A percentile compares a stretch with the other conserved stretches of the same genome.
Evolutionary conservation across 495 filamentous ascomycete species (phyloP).

Genomic region (Neurospora pannonica): DNA sequence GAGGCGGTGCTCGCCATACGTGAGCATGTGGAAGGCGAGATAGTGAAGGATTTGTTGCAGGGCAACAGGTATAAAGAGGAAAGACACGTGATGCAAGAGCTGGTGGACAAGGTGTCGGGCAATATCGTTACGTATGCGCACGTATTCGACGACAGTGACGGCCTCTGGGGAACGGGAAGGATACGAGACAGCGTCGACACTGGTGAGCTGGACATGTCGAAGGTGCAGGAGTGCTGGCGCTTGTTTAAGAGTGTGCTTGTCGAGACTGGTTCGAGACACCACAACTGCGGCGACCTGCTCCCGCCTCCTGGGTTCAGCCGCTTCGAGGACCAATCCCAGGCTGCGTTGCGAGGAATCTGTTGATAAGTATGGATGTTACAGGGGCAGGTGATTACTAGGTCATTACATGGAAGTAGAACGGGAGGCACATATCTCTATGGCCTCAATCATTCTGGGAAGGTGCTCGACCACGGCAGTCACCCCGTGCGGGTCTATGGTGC

Average conservation of each 20-base stretch:
- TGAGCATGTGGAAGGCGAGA: neutral
- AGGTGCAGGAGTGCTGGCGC: neutral
- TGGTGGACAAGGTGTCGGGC: neutral
- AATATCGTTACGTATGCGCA: accelerated
- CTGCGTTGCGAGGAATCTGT: neutral
- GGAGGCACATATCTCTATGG: neutral
- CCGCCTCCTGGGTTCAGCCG: neutral
- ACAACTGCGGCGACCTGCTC: neutral
- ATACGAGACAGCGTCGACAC: neutral
- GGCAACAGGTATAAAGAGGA: neutral
- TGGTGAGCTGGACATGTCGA: neutral
- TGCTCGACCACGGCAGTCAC: neutral
- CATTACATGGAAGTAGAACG: neutral
- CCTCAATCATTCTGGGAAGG: neutral
- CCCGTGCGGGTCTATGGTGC: neutral
- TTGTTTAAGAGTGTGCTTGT: neutral
- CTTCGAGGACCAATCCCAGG: neutral
- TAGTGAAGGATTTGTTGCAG: neutral
- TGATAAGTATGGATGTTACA: too few relatives aligned
- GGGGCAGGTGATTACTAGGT: too few relatives aligned
- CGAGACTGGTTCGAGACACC: neutral
- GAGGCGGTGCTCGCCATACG: neutral
- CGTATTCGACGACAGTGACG: neutral
- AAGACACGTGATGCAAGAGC: neutral
- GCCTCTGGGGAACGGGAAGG: neutral